Evolutionary conservation across 352 stramenopile genomes (phyloP).

Genomic region (Phytophthora citrophthora): DNA sequence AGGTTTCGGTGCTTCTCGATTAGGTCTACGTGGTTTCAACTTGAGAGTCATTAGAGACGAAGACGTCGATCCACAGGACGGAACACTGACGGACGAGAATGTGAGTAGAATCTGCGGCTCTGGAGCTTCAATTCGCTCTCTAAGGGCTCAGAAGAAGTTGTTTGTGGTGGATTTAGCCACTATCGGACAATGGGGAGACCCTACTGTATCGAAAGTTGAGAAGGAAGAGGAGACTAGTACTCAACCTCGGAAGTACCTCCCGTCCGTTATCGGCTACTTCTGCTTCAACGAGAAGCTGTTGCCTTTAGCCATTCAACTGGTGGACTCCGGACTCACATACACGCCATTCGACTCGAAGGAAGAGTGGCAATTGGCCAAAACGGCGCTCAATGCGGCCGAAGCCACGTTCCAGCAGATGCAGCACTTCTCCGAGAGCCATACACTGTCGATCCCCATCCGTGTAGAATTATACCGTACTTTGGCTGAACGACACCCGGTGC

Average conservation of each 20-base stretch:
- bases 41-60: constrained; percentile 28
- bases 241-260: constrained; percentile 42
- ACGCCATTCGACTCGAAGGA: constrained; percentile 42
- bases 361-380: constrained; percentile 63
- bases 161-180: constrained; percentile 49
- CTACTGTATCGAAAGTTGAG: constrained; percentile 21
- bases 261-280: constrained; percentile 48
- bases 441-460: constrained; percentile 50
- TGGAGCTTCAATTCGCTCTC: constrained; percentile 18
- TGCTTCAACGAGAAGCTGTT: constrained; percentile 49
- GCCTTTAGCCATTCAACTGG: constrained; percentile 48
- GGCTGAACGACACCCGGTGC: constrained; percentile 39
- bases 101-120: constrained; percentile 39
- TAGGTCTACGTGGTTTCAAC: constrained; percentile 56
- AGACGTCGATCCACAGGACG: constrained; percentile 23
- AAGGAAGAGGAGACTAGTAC: not conserved
- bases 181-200: constrained; percentile 36
- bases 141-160: constrained; percentile 29
- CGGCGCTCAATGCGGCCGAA: constrained; percentile 49
- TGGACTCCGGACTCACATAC: constrained; percentile 55
- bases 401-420: constrained; percentile 57
- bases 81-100: constrained; percentile 34
- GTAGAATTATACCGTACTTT: constrained; percentile 50
- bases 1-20: constrained; percentile 45
- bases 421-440: constrained; percentile 62